Base-by-base conservation (phyloP, 1,284 basidiomycete genomes). In the Malassezia japonica region DNA sequence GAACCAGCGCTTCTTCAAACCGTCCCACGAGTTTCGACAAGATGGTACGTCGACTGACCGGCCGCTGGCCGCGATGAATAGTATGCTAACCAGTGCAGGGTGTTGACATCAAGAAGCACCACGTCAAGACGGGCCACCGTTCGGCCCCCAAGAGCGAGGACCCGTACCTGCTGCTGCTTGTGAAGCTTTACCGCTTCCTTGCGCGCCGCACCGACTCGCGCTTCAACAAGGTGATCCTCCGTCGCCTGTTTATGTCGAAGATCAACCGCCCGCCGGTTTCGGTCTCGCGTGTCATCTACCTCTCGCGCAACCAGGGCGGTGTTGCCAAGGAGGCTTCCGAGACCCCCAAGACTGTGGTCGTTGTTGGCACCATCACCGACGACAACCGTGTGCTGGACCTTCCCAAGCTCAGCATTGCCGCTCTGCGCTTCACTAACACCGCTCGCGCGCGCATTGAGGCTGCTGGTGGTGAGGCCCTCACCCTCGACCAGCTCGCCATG, bases 151-250 rank as follows among this genome's bases (percentile, higher is more conserved):
- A 88, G 81, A 92, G 88, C 76, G 87, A 96, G 86, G 92, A 98
- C 78, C 91, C 92, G 31, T 96, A 98, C 79, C 83, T 98, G 72
- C 84, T 95, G 74, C 82, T 96, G 73, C 84, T 99, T 60, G 92
- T 98, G 77, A 96, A 98, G 92, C 83, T 98, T 64, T 99, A 98
- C 82, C 89, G 92, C 73, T 99, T 98, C 83, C 80, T 99, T 62
- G 91, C 92, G 62, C 86, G 94, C 74, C 85, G 94, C 73, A 98
- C 94, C 50, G 88, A 96, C 75, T 83, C 88, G 57, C 79, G 79
- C 66, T 99, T 99, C 80, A 99, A 99, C 87, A 89, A 92, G 83
- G 86, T 83, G 73, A 80, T 99, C 77, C 88, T 99, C 73, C 87
- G 85, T 77, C 86, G 92, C 57, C 84, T 98, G 59, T 98, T 90